These are phyloP conservation scores for Aspergillus novoparasiticus DNA, from an alignment of 2,329 filamentous ascomycete species.

Conservation along the genomic window DNA sequence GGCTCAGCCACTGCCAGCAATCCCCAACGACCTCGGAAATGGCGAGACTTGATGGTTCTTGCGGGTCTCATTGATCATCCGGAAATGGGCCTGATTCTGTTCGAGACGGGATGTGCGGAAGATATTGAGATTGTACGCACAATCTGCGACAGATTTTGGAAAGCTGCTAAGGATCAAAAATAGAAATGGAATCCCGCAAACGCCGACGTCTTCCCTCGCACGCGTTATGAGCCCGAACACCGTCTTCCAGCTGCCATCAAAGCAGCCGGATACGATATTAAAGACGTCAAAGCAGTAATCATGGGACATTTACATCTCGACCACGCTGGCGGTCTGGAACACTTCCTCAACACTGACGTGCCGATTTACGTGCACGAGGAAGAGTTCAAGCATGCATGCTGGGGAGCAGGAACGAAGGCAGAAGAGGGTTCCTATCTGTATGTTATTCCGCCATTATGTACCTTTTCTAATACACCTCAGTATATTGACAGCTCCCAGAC, in stretches of 20 bases:
- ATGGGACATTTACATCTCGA: slow-evolving; percentile 53
- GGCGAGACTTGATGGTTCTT: slow-evolving; percentile 45
- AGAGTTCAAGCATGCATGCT: slow-evolving; percentile 51
- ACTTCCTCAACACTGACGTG: slow-evolving; percentile 47
- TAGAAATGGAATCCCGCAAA: slow-evolving; percentile 8
- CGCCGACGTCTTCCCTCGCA: slow-evolving; percentile 44
- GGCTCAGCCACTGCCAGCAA: background rate
- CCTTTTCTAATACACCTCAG: background rate
- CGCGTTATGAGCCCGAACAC: slow-evolving; percentile 34
- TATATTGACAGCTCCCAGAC: background rate
- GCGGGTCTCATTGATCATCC: slow-evolving; percentile 50
- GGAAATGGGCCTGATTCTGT: slow-evolving; percentile 48
- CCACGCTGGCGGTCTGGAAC: slow-evolving; percentile 52
- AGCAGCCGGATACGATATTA: slow-evolving; percentile 45
- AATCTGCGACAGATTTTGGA: background rate
- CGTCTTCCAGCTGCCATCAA: slow-evolving; percentile 41
- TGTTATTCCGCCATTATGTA: background rate
- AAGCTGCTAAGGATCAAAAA: background rate
- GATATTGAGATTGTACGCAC: slow-evolving; percentile 33
- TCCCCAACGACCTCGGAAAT: slow-evolving; percentile 43
- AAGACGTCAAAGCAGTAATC: slow-evolving; percentile 51
- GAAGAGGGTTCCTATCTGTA: slow-evolving; percentile 44
- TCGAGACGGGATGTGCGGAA: slow-evolving; percentile 50
- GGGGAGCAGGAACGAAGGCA: slow-evolving; percentile 46
- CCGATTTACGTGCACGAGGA: slow-evolving; percentile 53